phyloP scores from a whole-genome alignment of 106 monocot genomes.

The Dendrobium catenatum region DNA sequence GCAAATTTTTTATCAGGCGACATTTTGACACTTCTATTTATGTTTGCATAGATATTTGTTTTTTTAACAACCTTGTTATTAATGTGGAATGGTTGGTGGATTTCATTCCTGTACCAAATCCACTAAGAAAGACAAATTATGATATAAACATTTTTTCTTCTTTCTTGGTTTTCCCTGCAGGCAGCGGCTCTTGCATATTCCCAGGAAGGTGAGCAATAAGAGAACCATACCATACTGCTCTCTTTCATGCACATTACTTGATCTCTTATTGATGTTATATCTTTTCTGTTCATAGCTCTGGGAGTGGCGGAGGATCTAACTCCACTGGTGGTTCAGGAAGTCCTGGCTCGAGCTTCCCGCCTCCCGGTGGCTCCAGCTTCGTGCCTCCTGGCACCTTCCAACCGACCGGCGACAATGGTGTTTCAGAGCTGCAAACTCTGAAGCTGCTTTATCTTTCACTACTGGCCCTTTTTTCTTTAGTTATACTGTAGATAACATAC shows the following conservation, averaged over 20 bases:
- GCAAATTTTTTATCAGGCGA: no score
- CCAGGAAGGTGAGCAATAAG: conserved; percentile 5
- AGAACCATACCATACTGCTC: neutral
- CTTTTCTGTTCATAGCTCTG: conserved; percentile 7
- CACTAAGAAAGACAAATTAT: neutral
- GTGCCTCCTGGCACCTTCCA: neutral
- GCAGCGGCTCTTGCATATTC: conserved; percentile 7
- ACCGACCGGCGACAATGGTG: neutral
- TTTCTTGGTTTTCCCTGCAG: neutral
- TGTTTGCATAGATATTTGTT: no score
- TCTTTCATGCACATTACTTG: neutral
- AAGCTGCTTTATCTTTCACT: neutral
- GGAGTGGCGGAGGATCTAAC: neutral
- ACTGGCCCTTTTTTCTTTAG: neutral
- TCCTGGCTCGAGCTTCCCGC: neutral
- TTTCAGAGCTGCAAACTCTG: neutral
- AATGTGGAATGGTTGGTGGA: neutral
- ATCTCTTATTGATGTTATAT: neutral
- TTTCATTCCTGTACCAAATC: neutral
- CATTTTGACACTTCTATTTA: no score
- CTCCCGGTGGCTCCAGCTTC: neutral
- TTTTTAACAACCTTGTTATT: neutral
- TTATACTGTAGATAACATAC: conserved; percentile 1
- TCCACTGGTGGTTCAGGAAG: neutral
- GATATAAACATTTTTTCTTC: neutral